Conservation (phyloP, 345 rosid genomes). For the Psidium guajava region DNA sequence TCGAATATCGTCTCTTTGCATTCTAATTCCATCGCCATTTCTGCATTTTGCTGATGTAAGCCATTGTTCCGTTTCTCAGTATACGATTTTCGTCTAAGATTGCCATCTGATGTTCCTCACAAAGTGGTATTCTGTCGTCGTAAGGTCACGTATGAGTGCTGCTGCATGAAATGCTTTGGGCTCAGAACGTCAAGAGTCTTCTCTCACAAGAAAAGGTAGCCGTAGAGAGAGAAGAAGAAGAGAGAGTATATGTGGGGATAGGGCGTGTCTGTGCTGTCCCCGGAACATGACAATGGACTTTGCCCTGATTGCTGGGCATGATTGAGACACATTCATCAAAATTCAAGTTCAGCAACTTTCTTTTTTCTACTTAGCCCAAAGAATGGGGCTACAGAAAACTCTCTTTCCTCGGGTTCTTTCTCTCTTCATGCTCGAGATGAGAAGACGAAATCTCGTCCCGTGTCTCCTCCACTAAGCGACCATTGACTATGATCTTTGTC, state of each 20-base stretch:
- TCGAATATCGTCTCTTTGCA: not conserved
- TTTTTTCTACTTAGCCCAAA: not conserved
- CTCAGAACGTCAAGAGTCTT: not conserved
- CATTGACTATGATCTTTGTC: not conserved
- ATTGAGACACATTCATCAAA: slow-evolving; percentile 27
- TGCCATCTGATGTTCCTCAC: not conserved
- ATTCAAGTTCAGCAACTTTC: not conserved
- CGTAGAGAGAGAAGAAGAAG: not conserved
- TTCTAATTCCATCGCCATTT: not conserved
- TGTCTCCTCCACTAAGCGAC: not conserved
- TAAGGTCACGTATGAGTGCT: not conserved
- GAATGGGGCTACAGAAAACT: not conserved
- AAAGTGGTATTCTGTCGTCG: not conserved
- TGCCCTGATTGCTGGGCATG: slow-evolving; percentile 24
- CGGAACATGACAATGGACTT: slow-evolving; percentile 36
- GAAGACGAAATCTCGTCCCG: not conserved
- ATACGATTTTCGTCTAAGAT: not conserved
- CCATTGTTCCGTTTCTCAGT: not conserved
- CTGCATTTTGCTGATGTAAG: not conserved
- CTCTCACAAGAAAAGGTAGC: not conserved
- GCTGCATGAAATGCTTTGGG: not conserved
- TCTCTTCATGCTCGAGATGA: not conserved
- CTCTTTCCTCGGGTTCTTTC: not conserved
- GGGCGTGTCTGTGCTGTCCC: slow-evolving; percentile 31
- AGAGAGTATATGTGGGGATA: not conserved